phyloP scores from a whole-genome alignment of 805 yeast species.

The Saccharomycopsis fodiens region DNA sequence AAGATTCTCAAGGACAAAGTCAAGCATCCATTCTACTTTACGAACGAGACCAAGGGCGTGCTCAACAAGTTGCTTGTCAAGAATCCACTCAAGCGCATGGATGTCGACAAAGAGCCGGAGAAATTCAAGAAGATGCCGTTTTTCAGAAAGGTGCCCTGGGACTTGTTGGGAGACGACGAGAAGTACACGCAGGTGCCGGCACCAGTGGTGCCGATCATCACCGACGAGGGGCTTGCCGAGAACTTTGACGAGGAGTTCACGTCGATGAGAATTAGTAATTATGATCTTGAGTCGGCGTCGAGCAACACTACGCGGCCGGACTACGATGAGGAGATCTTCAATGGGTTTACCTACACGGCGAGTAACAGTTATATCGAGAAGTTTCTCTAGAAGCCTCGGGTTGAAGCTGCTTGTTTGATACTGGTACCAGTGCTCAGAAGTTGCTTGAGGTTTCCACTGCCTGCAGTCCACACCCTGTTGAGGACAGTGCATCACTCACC shows the following conservation, averaged over 20 bases:
- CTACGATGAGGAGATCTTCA: slow-evolving; percentile 24
- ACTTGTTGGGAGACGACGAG: slow-evolving; percentile 41
- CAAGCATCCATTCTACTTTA: slow-evolving; percentile 64
- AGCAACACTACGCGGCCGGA: slow-evolving; percentile 2
- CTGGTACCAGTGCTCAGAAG: no score
- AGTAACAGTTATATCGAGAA: slow-evolving; percentile 29
- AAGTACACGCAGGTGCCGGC: slow-evolving; percentile 42
- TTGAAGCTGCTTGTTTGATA: no score
- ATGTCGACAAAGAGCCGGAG: slow-evolving; percentile 48
- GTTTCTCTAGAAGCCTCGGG: no score
- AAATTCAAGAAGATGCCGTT: slow-evolving; percentile 59
- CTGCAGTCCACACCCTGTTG: no score
- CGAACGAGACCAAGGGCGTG: slow-evolving; percentile 75
- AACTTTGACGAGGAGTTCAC: slow-evolving; percentile 80
- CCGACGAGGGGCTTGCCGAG: slow-evolving; percentile 77
- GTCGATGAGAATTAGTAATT: slow-evolving; percentile 43
- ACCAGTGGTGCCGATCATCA: slow-evolving; percentile 76
- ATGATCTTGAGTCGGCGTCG: slow-evolving; percentile 21
- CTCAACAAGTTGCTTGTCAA: slow-evolving; percentile 58
- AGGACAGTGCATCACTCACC: no score
- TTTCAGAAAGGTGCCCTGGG: slow-evolving; percentile 74
- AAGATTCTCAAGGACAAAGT: slow-evolving; percentile 65
- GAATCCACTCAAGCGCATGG: slow-evolving; percentile 58
- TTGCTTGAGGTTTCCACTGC: no score
- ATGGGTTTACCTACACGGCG: slow-evolving; percentile 34